Evolutionary conservation across 2,329 filamentous ascomycete genomes (phyloP).

Genomic region (Phoma herbarum): DNA sequence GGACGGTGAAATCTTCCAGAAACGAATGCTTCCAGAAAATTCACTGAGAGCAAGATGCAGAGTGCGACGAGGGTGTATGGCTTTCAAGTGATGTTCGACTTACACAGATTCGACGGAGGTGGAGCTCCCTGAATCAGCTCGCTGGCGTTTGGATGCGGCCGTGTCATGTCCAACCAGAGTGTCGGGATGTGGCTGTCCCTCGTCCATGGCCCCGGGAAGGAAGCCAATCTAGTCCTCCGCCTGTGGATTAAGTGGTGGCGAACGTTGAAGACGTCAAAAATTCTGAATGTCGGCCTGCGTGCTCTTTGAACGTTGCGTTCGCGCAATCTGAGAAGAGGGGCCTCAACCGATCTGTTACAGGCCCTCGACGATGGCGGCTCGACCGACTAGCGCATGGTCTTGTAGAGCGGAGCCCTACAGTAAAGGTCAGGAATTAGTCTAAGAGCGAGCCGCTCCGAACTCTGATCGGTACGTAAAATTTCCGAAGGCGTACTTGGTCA

Average conservation of each 20-base stretch:
- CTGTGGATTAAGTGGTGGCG: constrained; percentile 25
- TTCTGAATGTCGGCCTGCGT: not conserved
- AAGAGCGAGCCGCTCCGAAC: constrained; percentile 16
- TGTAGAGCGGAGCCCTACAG: constrained; percentile 19
- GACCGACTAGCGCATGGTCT: constrained; percentile 21
- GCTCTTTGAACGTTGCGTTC: constrained; percentile 2
- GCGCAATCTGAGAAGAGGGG: constrained; percentile 17
- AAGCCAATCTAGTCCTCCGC: constrained; percentile 30
- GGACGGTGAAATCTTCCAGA: not conserved
- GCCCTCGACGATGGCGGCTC: constrained; percentile 20
- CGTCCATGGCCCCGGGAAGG: constrained; percentile 49
- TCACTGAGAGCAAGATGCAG: not conserved
- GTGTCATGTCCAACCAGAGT: constrained; percentile 47
- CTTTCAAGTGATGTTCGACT: constrained; percentile 18
- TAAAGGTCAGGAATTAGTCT: constrained; percentile 15
- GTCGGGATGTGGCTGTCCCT: constrained; percentile 50
- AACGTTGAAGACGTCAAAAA: constrained; percentile 21
- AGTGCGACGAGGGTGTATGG: not conserved
- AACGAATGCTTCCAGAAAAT: not conserved
- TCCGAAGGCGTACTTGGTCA: constrained; percentile 8
- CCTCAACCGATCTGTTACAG: constrained; percentile 15
- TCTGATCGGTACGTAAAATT: constrained; percentile 11
- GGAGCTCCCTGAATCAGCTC: constrained; percentile 46
- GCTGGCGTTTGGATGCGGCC: constrained; percentile 44
- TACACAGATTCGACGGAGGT: constrained; percentile 47